Conservation (phyloP, 2,329 filamentous ascomycete species). For the Sporothrix sp. region DNA sequence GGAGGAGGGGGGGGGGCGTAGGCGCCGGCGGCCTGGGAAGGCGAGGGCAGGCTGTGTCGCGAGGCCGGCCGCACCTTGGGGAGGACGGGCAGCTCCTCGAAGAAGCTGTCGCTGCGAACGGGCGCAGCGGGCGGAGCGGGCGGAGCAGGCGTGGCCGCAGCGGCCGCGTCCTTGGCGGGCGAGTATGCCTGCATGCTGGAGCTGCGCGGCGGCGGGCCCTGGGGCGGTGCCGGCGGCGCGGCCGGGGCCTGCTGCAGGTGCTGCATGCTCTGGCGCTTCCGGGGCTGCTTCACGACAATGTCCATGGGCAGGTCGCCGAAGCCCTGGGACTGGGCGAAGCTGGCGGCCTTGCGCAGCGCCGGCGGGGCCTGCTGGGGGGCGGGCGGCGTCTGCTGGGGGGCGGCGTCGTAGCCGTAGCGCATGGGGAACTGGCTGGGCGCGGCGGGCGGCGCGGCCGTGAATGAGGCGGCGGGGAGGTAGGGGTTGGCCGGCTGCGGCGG, state of each 20-base stretch:
- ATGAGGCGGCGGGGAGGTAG: constrained; percentile 13
- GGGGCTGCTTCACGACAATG: constrained; percentile 60
- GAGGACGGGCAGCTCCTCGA: constrained; percentile 63
- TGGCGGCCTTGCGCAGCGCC: constrained; percentile 48
- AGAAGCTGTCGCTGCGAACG: constrained; percentile 47
- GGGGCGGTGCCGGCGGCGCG: constrained; percentile 30
- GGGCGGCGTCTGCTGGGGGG: constrained; percentile 15
- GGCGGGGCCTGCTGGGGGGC: constrained; percentile 20
- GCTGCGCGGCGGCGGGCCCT: constrained; percentile 48
- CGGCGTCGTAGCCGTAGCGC: constrained; percentile 12
- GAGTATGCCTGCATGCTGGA: constrained; percentile 43
- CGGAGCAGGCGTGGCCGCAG: background rate
- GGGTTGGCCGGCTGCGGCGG: constrained; percentile 12
- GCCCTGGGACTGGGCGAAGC: constrained; percentile 81
- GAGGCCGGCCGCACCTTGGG: constrained; percentile 52
- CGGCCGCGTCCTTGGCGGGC: constrained; percentile 10
- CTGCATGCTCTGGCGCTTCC: constrained; percentile 53
- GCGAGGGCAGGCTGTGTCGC: constrained; percentile 40
- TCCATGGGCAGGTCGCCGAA: constrained; percentile 89
- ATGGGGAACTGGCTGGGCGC: constrained; percentile 10
- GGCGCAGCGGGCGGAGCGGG: constrained; percentile 12
- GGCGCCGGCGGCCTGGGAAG: constrained; percentile 29
- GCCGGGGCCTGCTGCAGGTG: constrained; percentile 39
- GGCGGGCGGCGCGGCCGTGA: background rate
- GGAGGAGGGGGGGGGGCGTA: constrained; percentile 18